phyloP scores from a whole-genome alignment of 805 yeast species.

The Yarrowia deformans region DNA sequence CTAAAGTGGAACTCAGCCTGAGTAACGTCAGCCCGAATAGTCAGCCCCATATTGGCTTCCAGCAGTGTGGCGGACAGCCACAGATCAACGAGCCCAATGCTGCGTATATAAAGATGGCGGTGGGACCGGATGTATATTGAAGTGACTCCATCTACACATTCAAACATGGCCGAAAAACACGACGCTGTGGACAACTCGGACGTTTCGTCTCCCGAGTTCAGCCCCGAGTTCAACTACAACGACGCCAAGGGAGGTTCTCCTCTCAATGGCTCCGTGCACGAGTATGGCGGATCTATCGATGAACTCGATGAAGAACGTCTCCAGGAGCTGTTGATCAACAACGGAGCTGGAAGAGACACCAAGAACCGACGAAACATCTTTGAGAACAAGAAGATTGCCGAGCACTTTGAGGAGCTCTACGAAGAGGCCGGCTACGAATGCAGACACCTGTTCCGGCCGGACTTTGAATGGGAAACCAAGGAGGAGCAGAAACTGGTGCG shows the following conservation, averaged over 20 bases:
- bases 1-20: constrained; percentile 10
- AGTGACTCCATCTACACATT: background rate
- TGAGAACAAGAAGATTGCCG: constrained; percentile 56
- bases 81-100: background rate
- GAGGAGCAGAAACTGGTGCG: constrained; percentile 60
- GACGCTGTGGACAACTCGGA: constrained; percentile 10
- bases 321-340: constrained; percentile 32
- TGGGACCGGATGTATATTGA: background rate
- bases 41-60: constrained; percentile 27
- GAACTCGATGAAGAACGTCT: constrained; percentile 31
- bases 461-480: constrained; percentile 59
- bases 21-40: constrained; percentile 11
- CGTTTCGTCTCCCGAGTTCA: constrained; percentile 2
- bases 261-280: constrained; percentile 6
- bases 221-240: constrained; percentile 2
- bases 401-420: constrained; percentile 56
- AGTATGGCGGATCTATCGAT: constrained; percentile 8
- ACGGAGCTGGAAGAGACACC: constrained; percentile 21
- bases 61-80: constrained; percentile 32
- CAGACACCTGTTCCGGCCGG: constrained; percentile 63
- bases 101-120: constrained; percentile 14
- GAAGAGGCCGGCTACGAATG: constrained; percentile 63
- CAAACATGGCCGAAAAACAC: constrained; percentile 7
- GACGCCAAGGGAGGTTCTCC: constrained; percentile 21
- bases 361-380: constrained; percentile 49